Evolutionary conservation across 2,329 filamentous ascomycete species (phyloP), one percentile per base, ranked within the genome.

Genomic region (Aspergillus piperis): DNA sequence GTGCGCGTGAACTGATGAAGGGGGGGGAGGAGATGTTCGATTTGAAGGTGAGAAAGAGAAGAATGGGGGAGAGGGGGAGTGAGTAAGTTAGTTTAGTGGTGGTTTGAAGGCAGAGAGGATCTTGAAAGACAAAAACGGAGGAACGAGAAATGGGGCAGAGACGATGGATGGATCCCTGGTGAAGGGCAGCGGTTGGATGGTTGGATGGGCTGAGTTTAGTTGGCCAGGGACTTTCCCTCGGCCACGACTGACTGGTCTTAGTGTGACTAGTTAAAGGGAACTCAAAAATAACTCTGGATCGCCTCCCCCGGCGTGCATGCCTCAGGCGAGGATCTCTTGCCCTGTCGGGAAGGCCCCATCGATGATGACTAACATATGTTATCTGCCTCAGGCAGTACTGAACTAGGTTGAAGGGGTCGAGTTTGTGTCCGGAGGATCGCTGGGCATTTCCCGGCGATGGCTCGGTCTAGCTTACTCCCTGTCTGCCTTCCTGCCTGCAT

Each of bases 221-320:
- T 65, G 61, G 61, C 44, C 57, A 61, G 55, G 58, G 60, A 63
- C 55, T 61, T 55, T 60, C 60, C 61, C 58, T 36, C 32, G 32
- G 10, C 32, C 32, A 36, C 10, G 32, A 36, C 32, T 36, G 32
- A 36, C 32, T 36, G 32, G 32, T 36, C 32, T 36, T 36, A 36
- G 32, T 36, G 10, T 13, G 32, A 36, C 32, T 36, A 36, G 32
- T 36, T 13, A 13, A 64, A 54, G 62, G 60, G 61, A 62, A 62
- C 62, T 59, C 57, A 61, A 61, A 62, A 59, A 54, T 57, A 58
- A 63, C 63, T 58, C 48, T 30, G 27, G 53, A 52, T 19, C 58
- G 44, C 32, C 15, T 49, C 15, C n/a, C 39, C 39, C 15, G 23
- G 23, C 21, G 21, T 49, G 44, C 41, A 23, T 62, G 64, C 61